These are phyloP conservation scores for Bathelium albidoporum DNA, from an alignment of 495 filamentous ascomycete species.

Conservation along the genomic window DNA sequence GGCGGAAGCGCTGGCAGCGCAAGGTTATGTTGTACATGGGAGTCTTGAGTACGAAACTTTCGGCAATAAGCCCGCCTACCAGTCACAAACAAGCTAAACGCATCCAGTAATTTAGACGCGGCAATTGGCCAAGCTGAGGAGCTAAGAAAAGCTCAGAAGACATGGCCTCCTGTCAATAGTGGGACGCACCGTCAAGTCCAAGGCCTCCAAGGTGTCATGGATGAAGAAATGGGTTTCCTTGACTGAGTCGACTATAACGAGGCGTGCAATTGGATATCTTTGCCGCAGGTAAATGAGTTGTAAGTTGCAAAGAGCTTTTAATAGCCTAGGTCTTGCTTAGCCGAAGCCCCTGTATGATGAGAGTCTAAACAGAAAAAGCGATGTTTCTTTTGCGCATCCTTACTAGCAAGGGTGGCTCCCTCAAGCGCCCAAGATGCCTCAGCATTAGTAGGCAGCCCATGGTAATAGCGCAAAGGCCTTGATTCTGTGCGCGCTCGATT, in stretches of 20 bases:
- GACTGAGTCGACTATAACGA: slow-evolving; percentile 27
- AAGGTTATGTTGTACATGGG: slow-evolving; percentile 61
- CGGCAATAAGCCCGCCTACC: neutral
- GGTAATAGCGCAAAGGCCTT: neutral
- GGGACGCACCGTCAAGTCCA: slow-evolving; percentile 28
- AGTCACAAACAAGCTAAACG: slow-evolving; percentile 6
- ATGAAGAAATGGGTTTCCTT: slow-evolving; percentile 48
- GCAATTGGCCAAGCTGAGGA: slow-evolving; percentile 37
- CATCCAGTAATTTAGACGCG: slow-evolving; percentile 34
- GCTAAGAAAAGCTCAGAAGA: slow-evolving; percentile 29
- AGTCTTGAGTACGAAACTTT: slow-evolving; percentile 44
- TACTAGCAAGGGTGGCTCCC: no score
- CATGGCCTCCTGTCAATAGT: slow-evolving; percentile 42
- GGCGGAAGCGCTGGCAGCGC: slow-evolving; percentile 55
- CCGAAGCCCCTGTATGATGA: no score
- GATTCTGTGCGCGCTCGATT: neutral
- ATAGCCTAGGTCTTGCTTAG: no score
- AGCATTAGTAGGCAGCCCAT: no score
- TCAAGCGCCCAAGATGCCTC: no score
- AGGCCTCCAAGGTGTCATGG: slow-evolving; percentile 42
- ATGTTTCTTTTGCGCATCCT: no score
- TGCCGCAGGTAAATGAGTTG: neutral
- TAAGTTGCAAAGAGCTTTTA: no score
- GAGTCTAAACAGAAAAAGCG: no score
- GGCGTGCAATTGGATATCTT: neutral